Evolutionary conservation across 495 filamentous ascomycete species (phyloP).

Genomic region (Penicillium egyptiacum): DNA sequence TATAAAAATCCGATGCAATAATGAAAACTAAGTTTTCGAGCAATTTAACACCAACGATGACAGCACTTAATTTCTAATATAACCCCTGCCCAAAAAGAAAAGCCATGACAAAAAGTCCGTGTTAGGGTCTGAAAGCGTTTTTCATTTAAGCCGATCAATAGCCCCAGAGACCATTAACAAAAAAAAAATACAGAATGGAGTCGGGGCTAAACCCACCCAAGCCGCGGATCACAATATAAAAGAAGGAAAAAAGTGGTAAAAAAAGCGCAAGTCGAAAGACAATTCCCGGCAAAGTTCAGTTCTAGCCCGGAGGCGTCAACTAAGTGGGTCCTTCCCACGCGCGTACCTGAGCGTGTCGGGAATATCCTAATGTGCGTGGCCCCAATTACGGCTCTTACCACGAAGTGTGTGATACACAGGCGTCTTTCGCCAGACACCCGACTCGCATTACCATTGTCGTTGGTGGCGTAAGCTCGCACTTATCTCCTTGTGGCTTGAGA

Average conservation of each 20-base stretch:
- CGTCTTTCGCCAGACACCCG: conserved; percentile 4
- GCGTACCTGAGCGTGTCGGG: conserved; percentile 31
- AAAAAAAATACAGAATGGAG: not conserved
- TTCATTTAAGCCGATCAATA: conserved; percentile 4
- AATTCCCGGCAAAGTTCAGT: conserved; percentile 24
- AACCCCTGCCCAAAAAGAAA: not conserved
- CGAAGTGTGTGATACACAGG: not conserved
- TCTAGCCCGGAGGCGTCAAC: conserved; percentile 31
- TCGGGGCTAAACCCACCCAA: conserved; percentile 1
- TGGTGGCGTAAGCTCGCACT: conserved; percentile 14
- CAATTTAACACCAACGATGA: not conserved
- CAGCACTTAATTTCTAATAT: not conserved
- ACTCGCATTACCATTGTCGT: conserved; percentile 5
- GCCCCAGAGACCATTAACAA: conserved; percentile 3
- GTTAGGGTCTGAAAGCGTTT: not conserved
- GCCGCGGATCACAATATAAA: conserved; percentile 35
- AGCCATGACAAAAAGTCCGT: not conserved
- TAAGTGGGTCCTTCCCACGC: conserved; percentile 13
- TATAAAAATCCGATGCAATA: not conserved
- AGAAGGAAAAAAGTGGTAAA: not conserved
- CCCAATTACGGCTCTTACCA: not conserved
- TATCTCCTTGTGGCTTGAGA: conserved; percentile 18
- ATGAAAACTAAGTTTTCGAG: not conserved
- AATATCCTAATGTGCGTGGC: conserved; percentile 26
- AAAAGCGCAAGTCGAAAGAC: not conserved